Evolutionary conservation across 257 asterid genomes (phyloP).

Genomic region (Anisodus tanguticus): DNA sequence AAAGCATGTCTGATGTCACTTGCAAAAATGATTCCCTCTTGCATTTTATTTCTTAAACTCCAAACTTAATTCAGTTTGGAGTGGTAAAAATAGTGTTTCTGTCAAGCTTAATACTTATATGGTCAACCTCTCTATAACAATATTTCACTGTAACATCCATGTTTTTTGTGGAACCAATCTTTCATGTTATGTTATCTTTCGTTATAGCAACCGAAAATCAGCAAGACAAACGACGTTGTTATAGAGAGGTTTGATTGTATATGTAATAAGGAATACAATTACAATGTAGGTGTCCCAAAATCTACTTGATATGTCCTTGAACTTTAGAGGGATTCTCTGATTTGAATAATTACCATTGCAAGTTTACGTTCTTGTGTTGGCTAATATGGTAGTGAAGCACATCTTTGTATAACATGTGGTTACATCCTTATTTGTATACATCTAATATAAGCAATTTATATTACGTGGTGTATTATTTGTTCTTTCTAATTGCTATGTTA

Average conservation of each 20-base stretch:
- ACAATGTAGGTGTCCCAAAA: not conserved
- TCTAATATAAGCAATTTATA: not conserved
- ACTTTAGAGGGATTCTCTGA: not conserved
- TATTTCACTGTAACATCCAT: too few relatives aligned
- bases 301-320: not conserved
- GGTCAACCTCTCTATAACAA: too few relatives aligned
- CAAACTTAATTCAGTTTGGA: not conserved
- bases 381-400: not conserved
- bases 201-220: too few relatives aligned
- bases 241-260: too few relatives aligned
- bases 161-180: too few relatives aligned
- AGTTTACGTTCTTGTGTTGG: not conserved
- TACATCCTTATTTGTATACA: not conserved
- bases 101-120: not conserved
- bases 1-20: not conserved
- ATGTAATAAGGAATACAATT: too few relatives aligned
- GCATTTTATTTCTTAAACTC: not conserved
- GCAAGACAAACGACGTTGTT: too few relatives aligned
- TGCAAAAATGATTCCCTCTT: not conserved
- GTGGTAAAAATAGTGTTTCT: not conserved
- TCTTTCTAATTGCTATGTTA: slow-evolving; percentile 9
- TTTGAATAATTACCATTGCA: not conserved
- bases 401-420: not conserved
- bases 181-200: too few relatives aligned
- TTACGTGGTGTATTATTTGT: not conserved